phyloP scores from a whole-genome alignment of 257 asterid genomes.

The Catharanthus roseus region DNA sequence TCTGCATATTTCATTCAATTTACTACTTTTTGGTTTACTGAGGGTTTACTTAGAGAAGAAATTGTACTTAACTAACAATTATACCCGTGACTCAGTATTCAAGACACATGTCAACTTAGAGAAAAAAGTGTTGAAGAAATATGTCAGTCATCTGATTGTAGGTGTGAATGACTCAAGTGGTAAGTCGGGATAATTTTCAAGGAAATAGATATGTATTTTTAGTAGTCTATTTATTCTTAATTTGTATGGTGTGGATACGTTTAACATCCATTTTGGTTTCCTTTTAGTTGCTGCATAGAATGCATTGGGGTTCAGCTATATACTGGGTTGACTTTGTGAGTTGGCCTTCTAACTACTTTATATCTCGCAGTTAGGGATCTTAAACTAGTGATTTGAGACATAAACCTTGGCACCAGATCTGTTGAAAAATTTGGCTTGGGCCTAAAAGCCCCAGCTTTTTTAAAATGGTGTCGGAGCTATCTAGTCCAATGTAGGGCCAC shows the following conservation, averaged over 20 bases:
- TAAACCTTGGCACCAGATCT: background rate
- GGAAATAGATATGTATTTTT: background rate
- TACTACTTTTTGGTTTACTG: too few relatives aligned
- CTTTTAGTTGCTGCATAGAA: background rate
- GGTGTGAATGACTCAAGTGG: background rate
- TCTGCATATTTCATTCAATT: background rate
- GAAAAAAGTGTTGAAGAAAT: background rate
- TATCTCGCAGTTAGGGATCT: background rate
- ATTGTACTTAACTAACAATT: background rate
- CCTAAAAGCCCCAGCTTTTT: too few relatives aligned
- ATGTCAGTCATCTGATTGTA: background rate
- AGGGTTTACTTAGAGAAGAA: background rate
- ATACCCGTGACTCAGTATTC: background rate
- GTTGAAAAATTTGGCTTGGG: too few relatives aligned
- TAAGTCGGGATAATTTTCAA: background rate
- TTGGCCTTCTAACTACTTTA: background rate
- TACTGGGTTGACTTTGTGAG: too few relatives aligned
- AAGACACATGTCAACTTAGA: background rate
- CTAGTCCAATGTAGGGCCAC: too few relatives aligned
- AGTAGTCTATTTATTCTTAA: background rate
- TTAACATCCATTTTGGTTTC: background rate
- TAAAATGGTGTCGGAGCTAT: too few relatives aligned
- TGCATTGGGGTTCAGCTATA: background rate
- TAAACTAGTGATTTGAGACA: background rate
- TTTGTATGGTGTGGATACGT: background rate